These are phyloP conservation scores for Helianthus annuus DNA, from an alignment of 129 eudicot species.

Conservation along the genomic window DNA sequence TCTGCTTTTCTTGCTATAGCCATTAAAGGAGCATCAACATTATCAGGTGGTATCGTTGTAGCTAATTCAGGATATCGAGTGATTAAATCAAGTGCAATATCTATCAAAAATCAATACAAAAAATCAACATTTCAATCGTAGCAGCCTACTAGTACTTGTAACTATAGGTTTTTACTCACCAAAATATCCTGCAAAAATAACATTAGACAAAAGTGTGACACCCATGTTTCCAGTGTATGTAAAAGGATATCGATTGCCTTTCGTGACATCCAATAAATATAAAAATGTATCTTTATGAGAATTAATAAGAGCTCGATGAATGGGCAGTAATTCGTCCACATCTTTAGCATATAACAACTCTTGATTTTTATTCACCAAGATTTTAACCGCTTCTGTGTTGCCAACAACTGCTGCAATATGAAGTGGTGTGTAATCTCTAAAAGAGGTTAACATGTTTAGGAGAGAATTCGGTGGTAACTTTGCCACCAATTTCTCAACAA, in stretches of 20 bases:
- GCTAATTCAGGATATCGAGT: conserved; percentile 43
- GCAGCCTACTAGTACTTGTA: not conserved
- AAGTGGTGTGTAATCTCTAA: conserved; percentile 38
- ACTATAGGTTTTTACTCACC: conserved; percentile 12
- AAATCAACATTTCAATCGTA: not conserved
- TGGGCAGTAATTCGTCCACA: conserved; percentile 31
- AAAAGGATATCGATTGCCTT: conserved; percentile 31
- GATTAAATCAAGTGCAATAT: conserved; percentile 44
- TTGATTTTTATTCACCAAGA: conserved; percentile 29
- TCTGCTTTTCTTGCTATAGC: conserved; percentile 48
- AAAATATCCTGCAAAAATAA: conserved; percentile 41
- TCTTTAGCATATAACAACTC: conserved; percentile 33
- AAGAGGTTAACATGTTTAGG: conserved; percentile 26
- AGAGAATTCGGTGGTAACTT: conserved; percentile 30
- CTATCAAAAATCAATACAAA: conserved; percentile 16
- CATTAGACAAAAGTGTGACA: conserved; percentile 37
- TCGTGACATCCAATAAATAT: conserved; percentile 36
- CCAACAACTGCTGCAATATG: conserved; percentile 44
- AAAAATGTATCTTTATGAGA: conserved; percentile 39
- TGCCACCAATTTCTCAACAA: conserved; percentile 40
- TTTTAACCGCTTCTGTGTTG: conserved; percentile 34
- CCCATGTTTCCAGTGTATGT: conserved; percentile 37
- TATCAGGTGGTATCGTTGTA: conserved; percentile 36
- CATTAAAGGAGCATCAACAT: conserved; percentile 40
- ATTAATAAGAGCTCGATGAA: conserved; percentile 40